A percentile compares a stretch with the other conserved stretches of the same genome.
phyloP scores from a whole-genome alignment of 140 eudicot species.

The Oenanthe javanica region DNA sequence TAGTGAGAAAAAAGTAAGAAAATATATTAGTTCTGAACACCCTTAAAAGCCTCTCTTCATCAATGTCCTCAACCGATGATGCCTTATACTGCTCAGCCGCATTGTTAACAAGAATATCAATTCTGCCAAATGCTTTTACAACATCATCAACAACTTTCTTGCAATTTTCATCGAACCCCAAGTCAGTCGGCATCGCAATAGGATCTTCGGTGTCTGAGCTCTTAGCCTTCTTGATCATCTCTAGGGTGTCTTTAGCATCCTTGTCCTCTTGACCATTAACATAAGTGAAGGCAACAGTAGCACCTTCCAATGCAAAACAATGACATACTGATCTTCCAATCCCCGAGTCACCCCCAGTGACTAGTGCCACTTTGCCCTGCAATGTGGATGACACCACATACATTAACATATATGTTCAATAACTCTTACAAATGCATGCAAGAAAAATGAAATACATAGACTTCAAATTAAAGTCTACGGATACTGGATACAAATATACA shows the following conservation, averaged over 20 bases:
- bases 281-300: slow-evolving; percentile 79
- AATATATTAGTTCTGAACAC: slow-evolving; percentile 66
- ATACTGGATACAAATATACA: not conserved
- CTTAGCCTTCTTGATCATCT: slow-evolving; percentile 2
- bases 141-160: slow-evolving; percentile 29
- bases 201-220: slow-evolving; percentile 18
- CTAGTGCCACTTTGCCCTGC: slow-evolving; percentile 70
- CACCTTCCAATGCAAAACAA: slow-evolving; percentile 64
- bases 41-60: slow-evolving; percentile 39
- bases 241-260: slow-evolving; percentile 66
- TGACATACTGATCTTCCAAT: slow-evolving; percentile 65
- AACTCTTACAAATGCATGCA: too few relatives aligned
- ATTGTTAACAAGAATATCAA: slow-evolving; percentile 35
- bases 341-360: slow-evolving; percentile 79
- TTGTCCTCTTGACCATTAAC: slow-evolving; percentile 82
- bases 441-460: not conserved
- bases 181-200: slow-evolving; percentile 19
- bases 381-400: not conserved
- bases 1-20: slow-evolving; percentile 57
- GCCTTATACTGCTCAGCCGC: slow-evolving; percentile 35
- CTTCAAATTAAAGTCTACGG: too few relatives aligned
- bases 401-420: too few relatives aligned
- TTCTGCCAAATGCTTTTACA: slow-evolving; percentile 25
- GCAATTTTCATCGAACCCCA: slow-evolving; percentile 35
- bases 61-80: slow-evolving; percentile 43